Percentiles rank a stretch among this genome's conserved stretches.
These are phyloP conservation scores for Magnolia sinica DNA, from an alignment of 164 flowering plant genomes.

Conservation along the genomic window DNA sequence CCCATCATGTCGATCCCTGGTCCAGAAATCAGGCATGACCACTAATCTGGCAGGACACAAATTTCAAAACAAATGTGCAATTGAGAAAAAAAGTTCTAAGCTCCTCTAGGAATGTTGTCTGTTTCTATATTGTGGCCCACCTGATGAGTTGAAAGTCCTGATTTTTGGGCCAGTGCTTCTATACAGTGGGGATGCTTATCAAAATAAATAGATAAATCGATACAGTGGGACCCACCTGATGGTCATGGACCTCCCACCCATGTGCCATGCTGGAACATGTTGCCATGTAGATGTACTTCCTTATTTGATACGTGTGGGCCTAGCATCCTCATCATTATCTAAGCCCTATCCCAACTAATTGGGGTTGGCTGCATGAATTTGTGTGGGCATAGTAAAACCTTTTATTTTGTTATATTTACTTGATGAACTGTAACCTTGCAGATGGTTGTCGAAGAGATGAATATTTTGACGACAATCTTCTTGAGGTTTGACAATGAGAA, in stretches of 20 bases:
- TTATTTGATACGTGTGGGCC: too few relatives aligned
- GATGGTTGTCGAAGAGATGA: slow-evolving; percentile 96
- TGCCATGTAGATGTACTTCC: not conserved
- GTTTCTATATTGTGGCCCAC: not conserved
- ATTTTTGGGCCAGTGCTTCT: not conserved
- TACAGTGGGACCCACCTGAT: not conserved
- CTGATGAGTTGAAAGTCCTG: not conserved
- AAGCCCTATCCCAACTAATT: too few relatives aligned
- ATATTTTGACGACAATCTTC: slow-evolving; percentile 73
- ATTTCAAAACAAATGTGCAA: too few relatives aligned
- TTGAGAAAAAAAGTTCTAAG: not conserved
- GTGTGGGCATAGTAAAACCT: not conserved
- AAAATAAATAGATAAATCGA: not conserved
- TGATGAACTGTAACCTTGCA: slow-evolving; percentile 26
- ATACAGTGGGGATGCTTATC: not conserved
- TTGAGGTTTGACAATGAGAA: slow-evolving; percentile 82
- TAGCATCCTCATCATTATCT: too few relatives aligned
- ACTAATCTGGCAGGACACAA: not conserved
- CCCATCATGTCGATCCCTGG: not conserved
- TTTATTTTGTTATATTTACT: not conserved
- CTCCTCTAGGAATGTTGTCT: not conserved
- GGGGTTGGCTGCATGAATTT: too few relatives aligned
- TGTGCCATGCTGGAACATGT: not conserved
- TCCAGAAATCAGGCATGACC: not conserved
- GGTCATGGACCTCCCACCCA: not conserved